Conservation (phyloP, 805 yeast genomes). For the Geotrichum ghanense region DNA sequence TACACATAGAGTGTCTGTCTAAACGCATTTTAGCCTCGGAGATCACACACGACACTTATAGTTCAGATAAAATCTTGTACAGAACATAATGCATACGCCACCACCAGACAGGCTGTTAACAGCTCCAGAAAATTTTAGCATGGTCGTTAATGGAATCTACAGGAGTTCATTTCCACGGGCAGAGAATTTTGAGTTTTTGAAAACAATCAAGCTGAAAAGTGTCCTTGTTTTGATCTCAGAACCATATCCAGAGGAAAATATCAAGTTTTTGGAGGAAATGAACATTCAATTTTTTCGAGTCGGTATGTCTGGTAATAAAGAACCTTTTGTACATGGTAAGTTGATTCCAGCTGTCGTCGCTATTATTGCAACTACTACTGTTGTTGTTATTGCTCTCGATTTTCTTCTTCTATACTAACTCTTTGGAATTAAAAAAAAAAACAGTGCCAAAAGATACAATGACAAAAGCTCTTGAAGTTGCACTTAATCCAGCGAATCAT, state of each 20-base stretch:
- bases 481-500: slow-evolving; percentile 75
- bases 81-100: background rate
- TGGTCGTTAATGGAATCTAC: slow-evolving; percentile 68
- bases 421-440: too few relatives aligned
- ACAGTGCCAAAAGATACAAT: slow-evolving; percentile 54
- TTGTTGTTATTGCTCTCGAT: too few relatives aligned
- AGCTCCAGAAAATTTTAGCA: slow-evolving; percentile 89
- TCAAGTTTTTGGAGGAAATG: slow-evolving; percentile 47
- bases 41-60: background rate
- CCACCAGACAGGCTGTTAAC: too few relatives aligned
- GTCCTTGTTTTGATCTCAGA: slow-evolving; percentile 83
- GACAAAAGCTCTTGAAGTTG: slow-evolving; percentile 70
- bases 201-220: slow-evolving; percentile 52
- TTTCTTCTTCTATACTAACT: too few relatives aligned
- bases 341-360: too few relatives aligned
- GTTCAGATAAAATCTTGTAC: too few relatives aligned
- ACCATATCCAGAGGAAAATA: slow-evolving; percentile 73
- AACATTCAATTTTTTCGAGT: slow-evolving; percentile 68
- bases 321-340: slow-evolving; percentile 26
- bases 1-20: background rate
- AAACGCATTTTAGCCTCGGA: background rate
- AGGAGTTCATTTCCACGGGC: slow-evolving; percentile 83
- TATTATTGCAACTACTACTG: too few relatives aligned
- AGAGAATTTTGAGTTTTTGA: slow-evolving; percentile 65
- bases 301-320: slow-evolving; percentile 88